Conservation (phyloP, 768 basidiomycete genomes). For the Pleurotus tuber-regium region DNA sequence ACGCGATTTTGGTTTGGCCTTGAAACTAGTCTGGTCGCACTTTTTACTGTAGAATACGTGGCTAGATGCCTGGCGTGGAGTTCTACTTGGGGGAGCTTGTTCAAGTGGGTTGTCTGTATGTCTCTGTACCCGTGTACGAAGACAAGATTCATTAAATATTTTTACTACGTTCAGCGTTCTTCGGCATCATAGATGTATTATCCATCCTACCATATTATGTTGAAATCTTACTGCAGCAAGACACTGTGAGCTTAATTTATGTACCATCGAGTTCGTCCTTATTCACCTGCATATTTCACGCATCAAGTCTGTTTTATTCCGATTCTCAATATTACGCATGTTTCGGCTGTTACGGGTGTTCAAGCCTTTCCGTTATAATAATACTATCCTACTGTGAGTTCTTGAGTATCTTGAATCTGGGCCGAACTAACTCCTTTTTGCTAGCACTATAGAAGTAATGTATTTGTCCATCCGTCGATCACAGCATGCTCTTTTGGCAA, state of each 20-base stretch:
- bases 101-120: slow-evolving; percentile 70
- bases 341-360: slow-evolving; percentile 89
- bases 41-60: slow-evolving; percentile 87
- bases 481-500: slow-evolving; percentile 82
- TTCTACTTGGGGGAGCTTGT: slow-evolving; percentile 54
- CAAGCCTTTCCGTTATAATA: slow-evolving; percentile 82
- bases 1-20: slow-evolving; percentile 81
- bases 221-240: slow-evolving; percentile 78
- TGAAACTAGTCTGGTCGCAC: slow-evolving; percentile 78
- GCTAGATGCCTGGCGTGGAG: slow-evolving; percentile 77
- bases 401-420: not conserved
- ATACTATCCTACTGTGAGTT: slow-evolving; percentile 76
- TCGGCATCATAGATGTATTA: slow-evolving; percentile 81
- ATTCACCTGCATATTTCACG: not conserved
- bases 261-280: slow-evolving; percentile 2
- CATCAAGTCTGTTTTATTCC: slow-evolving; percentile 73
- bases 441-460: slow-evolving; percentile 89
- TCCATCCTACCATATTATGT: slow-evolving; percentile 90
- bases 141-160: slow-evolving; percentile 13
- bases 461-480: slow-evolving; percentile 83
- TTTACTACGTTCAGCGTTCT: slow-evolving; percentile 60
- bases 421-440: not conserved
- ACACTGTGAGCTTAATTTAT: slow-evolving; percentile 59
- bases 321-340: slow-evolving; percentile 89
- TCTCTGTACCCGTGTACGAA: slow-evolving; percentile 4